Evolutionary conservation across 2,329 filamentous ascomycete genomes (phyloP), one percentile per base, ranked within the genome.

Genomic region (Aphanocladium album): DNA sequence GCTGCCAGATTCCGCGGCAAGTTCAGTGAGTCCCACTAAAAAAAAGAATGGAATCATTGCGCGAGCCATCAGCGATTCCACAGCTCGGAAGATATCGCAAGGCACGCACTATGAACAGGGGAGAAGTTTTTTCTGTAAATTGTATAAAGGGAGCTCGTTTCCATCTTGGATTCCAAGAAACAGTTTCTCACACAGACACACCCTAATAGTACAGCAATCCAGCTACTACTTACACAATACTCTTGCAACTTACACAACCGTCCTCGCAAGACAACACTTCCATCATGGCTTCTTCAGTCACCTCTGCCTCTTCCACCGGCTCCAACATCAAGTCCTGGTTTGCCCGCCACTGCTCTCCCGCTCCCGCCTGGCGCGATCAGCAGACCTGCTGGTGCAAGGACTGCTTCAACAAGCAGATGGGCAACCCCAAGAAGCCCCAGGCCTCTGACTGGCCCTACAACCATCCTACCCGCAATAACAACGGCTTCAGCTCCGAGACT

Each of bases 331-430:
- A 64, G 50, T 71, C 70, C 54, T 77, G 75, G 75, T 76, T 76
- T 62, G 71, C 73, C 53, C 74, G 74, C 63, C 75, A 77, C 70
- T 76, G 73, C 63, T 67, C 73, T 52, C 73, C 75, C 58, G 72
- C 72, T 19, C 74, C 74, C 2, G 73, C 75, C 50, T 67, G 74
- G 66, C 71, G 69, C 66, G 65, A 66, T 62, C 67, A 66, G 37
- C 67, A 72, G 4, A 63, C 68, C 21, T 77, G 75, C 60, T 73
- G 74, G 57, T 77, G 75, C 65, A 69, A 67, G 56, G 63, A 67
- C 50, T 75, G 73, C 68, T 75, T 57, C 52, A 50, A 59, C 37
- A 49, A 23, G 25, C 51, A 60, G 35, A 53, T 54, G 60, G 53
- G 52, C 35, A 2, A 45, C n/a, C 49, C 54, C 21, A 35, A 52